A percentile compares a stretch with the other conserved stretches of the same genome.
Evolutionary conservation across 2,329 filamentous ascomycete genomes (phyloP).

Genomic region (Tolypocladium inflatum): DNA sequence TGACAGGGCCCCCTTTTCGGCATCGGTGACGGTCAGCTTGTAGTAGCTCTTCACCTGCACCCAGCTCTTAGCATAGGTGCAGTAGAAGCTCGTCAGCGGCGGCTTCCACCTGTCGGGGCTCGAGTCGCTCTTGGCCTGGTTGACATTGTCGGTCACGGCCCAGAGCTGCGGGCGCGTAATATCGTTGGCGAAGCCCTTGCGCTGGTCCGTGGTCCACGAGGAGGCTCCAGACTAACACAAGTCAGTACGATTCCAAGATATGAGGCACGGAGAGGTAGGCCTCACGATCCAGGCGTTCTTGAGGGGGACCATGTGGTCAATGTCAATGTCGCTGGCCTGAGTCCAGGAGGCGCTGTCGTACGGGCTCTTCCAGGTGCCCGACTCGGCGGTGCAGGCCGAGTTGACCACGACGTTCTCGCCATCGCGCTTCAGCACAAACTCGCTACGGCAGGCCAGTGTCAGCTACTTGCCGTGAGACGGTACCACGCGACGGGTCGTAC

Average conservation of each 20-base stretch:
- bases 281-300: constrained; percentile 69
- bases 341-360: constrained; percentile 69
- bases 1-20: constrained; percentile 60
- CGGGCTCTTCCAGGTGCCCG: constrained; percentile 60
- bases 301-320: constrained; percentile 76
- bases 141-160: constrained; percentile 70
- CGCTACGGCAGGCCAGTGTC: constrained; percentile 24
- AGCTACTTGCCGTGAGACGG: not conserved
- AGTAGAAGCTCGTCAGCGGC: constrained; percentile 58
- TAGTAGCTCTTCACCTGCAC: constrained; percentile 71
- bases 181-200: constrained; percentile 69
- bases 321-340: constrained; percentile 60
- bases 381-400: constrained; percentile 50
- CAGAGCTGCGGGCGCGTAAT: constrained; percentile 65
- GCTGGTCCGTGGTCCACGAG: constrained; percentile 58
- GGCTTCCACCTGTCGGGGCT: constrained; percentile 73
- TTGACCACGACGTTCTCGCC: constrained; percentile 52
- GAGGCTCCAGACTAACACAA: constrained; percentile 54
- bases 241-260: not conserved
- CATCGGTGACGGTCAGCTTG: constrained; percentile 55
- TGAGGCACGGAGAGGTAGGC: constrained; percentile 1
- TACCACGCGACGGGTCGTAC: constrained; percentile 15
- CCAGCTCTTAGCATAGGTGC: constrained; percentile 71
- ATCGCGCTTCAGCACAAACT: constrained; percentile 66
- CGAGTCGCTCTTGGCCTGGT: constrained; percentile 62